A percentile compares a stretch with the other conserved stretches of the same genome.
These are phyloP conservation scores for Umbelopsis vinacea DNA, from an alignment of 192 early-diverging fungal species.

Conservation along the genomic window DNA sequence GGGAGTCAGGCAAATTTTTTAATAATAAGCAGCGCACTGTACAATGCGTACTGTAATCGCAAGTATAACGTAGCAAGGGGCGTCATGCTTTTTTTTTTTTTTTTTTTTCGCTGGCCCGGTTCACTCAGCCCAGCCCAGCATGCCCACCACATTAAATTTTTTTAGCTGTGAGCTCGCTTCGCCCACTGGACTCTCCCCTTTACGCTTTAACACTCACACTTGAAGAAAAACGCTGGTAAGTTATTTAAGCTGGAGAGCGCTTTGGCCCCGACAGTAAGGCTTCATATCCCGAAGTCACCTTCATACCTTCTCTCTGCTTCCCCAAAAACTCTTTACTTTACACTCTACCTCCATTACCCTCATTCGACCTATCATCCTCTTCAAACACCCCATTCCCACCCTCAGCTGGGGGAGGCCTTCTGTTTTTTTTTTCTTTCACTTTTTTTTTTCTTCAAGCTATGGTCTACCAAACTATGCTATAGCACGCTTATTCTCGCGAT, in stretches of 20 bases:
- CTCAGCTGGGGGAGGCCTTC: background rate
- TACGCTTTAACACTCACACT: constrained; percentile 23
- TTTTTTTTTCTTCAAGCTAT: background rate
- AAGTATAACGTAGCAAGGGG: background rate
- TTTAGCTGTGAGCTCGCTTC: constrained; percentile 25
- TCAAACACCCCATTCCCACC: constrained; percentile 16
- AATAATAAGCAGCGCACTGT: too few species aligned
- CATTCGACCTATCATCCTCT: constrained; percentile 19
- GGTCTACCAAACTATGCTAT: background rate
- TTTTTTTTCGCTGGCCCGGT: constrained; percentile 18
- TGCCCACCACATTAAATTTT: background rate
- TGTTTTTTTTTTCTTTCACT: background rate
- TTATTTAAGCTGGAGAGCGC: constrained; percentile 24
- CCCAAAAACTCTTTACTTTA: background rate
- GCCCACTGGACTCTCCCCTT: constrained; percentile 24
- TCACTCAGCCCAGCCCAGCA: constrained; percentile 17
- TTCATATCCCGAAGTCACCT: constrained; percentile 22
- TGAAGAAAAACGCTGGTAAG: constrained; percentile 25
- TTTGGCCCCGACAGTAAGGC: constrained; percentile 24
- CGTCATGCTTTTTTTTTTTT: constrained; percentile 22
- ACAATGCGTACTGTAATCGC: background rate
- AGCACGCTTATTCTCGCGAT: constrained; percentile 4
- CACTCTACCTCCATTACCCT: background rate
- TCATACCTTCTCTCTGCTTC: constrained; percentile 21
- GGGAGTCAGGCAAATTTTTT: background rate